These are phyloP conservation scores for Salix purpurea DNA, from an alignment of 345 rosid genomes.

Conservation along the genomic window DNA sequence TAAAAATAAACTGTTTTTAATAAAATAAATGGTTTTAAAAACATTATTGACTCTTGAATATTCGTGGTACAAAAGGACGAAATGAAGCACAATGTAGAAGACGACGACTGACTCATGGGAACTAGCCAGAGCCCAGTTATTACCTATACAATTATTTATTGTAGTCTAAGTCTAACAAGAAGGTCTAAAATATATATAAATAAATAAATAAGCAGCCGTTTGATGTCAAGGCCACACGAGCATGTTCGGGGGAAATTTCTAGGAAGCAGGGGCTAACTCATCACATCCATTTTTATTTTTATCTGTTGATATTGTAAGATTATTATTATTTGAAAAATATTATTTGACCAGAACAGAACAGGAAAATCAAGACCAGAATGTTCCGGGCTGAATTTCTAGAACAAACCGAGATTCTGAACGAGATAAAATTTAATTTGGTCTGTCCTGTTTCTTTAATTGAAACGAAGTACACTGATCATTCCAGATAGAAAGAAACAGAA, in stretches of 20 bases:
- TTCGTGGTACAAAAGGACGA: not conserved
- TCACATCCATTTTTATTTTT: too few species aligned
- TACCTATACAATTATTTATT: not conserved
- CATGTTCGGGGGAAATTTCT: not conserved
- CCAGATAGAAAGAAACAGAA: accelerated
- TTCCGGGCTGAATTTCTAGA: too few species aligned
- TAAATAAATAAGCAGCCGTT: not conserved
- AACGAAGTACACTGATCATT: too few species aligned
- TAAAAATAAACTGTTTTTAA: too few species aligned
- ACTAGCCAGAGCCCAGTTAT: not conserved
- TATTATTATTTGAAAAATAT: too few species aligned
- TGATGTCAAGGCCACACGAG: not conserved
- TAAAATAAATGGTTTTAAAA: too few species aligned
- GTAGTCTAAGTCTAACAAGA: not conserved
- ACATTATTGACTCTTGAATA: too few species aligned
- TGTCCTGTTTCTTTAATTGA: too few species aligned
- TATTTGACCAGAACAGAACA: too few species aligned
- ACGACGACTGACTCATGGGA: not conserved
- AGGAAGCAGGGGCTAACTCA: not conserved
- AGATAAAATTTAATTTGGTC: too few species aligned
- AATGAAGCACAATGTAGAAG: not conserved
- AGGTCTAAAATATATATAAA: not conserved
- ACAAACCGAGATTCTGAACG: accelerated
- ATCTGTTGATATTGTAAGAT: too few species aligned
- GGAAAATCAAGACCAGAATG: too few species aligned